A percentile compares a stretch with the other conserved stretches of the same genome.
Evolutionary conservation across 1,139 yeast genomes (phyloP).

Genomic region (Arxiozyma telluris): DNA sequence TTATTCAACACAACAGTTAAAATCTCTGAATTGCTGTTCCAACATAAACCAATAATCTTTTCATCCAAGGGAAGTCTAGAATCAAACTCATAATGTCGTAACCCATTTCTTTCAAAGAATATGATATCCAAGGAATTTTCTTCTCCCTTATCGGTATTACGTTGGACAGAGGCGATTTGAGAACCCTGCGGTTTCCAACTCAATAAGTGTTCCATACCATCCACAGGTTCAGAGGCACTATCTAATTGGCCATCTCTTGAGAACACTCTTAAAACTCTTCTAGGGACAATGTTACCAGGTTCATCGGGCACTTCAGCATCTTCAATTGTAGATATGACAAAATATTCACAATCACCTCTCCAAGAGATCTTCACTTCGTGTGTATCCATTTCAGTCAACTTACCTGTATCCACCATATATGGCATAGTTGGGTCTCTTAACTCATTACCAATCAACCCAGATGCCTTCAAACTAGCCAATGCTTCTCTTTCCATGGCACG

Average conservation of each 20-base stretch:
- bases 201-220: slow-evolving; percentile 61
- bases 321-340: slow-evolving; percentile 61
- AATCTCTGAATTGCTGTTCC: slow-evolving; percentile 81
- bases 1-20: slow-evolving; percentile 57
- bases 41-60: slow-evolving; percentile 45
- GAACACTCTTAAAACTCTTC: slow-evolving; percentile 81
- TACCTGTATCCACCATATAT: slow-evolving; percentile 61
- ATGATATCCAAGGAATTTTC: slow-evolving; percentile 42
- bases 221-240: slow-evolving; percentile 86
- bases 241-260: slow-evolving; percentile 69
- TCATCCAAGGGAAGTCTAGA: slow-evolving; percentile 52
- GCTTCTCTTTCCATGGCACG: slow-evolving; percentile 65
- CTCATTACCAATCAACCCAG: slow-evolving; percentile 55
- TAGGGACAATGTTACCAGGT: slow-evolving; percentile 34
- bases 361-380: slow-evolving; percentile 53
- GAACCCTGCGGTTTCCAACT: slow-evolving; percentile 93
- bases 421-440: slow-evolving; percentile 92
- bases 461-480: slow-evolving; percentile 43
- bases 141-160: slow-evolving; percentile 33
- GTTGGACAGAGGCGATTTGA: slow-evolving; percentile 72
- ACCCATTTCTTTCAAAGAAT: slow-evolving; percentile 88
- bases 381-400: slow-evolving; percentile 45
- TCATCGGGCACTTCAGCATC: slow-evolving; percentile 28
- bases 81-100: slow-evolving; percentile 80
- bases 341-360: slow-evolving; percentile 92